Evolutionary conservation across 2,329 filamentous ascomycete species (phyloP).

Genomic region (Pyrenochaeta sp.): DNA sequence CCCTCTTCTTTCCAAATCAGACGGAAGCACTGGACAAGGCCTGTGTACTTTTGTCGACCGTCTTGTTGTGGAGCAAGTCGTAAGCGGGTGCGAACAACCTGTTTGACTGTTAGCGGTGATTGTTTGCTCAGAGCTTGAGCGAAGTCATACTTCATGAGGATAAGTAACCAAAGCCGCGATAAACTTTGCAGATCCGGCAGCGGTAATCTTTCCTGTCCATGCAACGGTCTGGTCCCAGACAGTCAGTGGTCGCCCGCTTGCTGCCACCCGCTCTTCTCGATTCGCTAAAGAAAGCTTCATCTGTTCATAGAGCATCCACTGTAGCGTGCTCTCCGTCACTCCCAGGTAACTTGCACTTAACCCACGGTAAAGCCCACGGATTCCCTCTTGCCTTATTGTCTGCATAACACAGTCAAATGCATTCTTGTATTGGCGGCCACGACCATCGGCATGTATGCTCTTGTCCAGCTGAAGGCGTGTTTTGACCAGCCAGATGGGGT

Average conservation of each 20-base stretch:
- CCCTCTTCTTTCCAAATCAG: constrained; percentile 89
- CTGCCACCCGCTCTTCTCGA: constrained; percentile 64
- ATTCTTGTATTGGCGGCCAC: constrained; percentile 79
- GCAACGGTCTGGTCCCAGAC: constrained; percentile 77
- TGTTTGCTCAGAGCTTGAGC: background rate
- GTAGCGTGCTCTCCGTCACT: constrained; percentile 86
- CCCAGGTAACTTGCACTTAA: constrained; percentile 92
- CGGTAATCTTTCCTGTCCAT: constrained; percentile 79
- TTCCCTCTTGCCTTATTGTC: constrained; percentile 79
- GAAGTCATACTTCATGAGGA: constrained; percentile 78
- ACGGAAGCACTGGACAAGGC: constrained; percentile 86
- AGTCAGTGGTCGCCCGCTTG: constrained; percentile 68
- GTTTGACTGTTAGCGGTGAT: background rate
- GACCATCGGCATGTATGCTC: constrained; percentile 69
- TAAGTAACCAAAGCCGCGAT: constrained; percentile 86
- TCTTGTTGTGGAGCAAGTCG: constrained; percentile 80
- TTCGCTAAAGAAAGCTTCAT: constrained; percentile 77
- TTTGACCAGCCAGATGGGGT: constrained; percentile 97
- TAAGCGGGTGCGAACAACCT: constrained; percentile 83
- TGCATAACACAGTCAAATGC: constrained; percentile 87
- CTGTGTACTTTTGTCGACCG: constrained; percentile 83
- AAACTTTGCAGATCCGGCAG: constrained; percentile 85
- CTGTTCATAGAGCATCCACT: constrained; percentile 95
- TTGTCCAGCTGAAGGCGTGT: constrained; percentile 92
- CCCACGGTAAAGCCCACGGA: constrained; percentile 85